A percentile compares a stretch with the other conserved stretches of the same genome.
These are phyloP conservation scores for Kluyveromyces siamensis DNA, from an alignment of 805 yeast species.

Conservation along the genomic window DNA sequence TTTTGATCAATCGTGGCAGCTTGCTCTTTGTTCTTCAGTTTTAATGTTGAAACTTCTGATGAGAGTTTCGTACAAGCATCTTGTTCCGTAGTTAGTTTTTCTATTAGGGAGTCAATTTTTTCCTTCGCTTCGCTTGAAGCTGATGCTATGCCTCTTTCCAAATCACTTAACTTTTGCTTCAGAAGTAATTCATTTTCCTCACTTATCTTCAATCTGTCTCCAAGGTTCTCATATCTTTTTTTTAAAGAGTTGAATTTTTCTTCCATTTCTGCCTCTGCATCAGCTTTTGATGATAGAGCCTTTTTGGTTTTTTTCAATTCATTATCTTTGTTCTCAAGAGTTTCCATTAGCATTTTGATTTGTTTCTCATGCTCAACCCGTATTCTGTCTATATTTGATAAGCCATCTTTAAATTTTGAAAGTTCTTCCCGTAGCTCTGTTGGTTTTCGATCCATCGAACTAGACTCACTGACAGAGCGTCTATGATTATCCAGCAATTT, in stretches of 20 bases:
- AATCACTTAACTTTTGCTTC: neutral
- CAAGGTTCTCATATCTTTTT: neutral
- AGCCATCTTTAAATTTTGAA: constrained; percentile 6
- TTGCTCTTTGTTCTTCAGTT: neutral
- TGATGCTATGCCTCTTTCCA: neutral
- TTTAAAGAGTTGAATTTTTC: neutral
- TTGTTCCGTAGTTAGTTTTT: neutral
- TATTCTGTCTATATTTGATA: neutral
- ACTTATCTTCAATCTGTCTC: neutral
- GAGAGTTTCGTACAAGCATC: neutral
- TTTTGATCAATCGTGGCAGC: neutral
- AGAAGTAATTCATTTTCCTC: neutral
- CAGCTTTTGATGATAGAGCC: neutral
- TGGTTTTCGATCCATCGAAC: neutral
- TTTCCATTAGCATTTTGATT: constrained; percentile 3
- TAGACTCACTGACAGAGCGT: neutral
- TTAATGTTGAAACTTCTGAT: neutral
- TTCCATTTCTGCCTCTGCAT: neutral
- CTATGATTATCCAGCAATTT: constrained; percentile 6
- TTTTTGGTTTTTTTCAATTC: neutral
- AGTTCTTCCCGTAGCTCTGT: constrained; percentile 6
- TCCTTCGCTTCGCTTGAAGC: neutral
- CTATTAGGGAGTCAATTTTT: neutral
- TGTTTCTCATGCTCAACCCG: constrained; percentile 4
- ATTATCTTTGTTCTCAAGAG: constrained; percentile 3